A percentile compares a stretch with the other conserved stretches of the same genome.
phyloP scores from a whole-genome alignment of 768 basidiomycete genomes.

The Lyophyllum shimeji region DNA sequence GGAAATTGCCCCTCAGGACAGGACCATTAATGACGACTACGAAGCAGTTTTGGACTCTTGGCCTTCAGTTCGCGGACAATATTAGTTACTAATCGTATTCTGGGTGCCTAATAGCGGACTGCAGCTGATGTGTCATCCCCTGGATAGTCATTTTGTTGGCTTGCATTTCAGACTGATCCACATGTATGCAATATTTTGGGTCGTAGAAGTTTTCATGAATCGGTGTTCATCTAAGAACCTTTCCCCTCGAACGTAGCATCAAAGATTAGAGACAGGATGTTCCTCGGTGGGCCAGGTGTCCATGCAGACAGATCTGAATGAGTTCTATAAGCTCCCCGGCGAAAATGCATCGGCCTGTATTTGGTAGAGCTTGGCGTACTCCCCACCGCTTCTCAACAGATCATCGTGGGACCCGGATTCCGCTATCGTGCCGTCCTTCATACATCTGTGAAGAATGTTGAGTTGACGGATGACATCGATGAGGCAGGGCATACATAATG shows the following conservation, averaged over 20 bases:
- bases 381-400: conserved; percentile 29
- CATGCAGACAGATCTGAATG: too few species aligned
- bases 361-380: conserved; percentile 33
- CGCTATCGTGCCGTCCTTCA: conserved; percentile 34
- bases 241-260: too few species aligned
- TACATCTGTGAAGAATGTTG: conserved; percentile 24
- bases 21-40: not conserved
- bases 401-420: conserved; percentile 33
- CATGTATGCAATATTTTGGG: too few species aligned
- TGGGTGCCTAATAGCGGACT: too few species aligned
- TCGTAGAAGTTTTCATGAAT: too few species aligned
- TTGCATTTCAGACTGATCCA: too few species aligned
- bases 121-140: too few species aligned
- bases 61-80: not conserved
- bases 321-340: not conserved
- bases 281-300: too few species aligned
- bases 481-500: conserved; percentile 27
- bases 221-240: too few species aligned
- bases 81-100: too few species aligned
- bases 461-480: not conserved
- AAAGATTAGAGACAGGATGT: too few species aligned
- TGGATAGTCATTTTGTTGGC: too few species aligned
- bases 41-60: not conserved
- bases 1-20: not conserved
- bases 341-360: conserved; percentile 34